Evolutionary conservation across 2,329 filamentous ascomycete genomes (phyloP).

Genomic region (Colletotrichum theobromicola): DNA sequence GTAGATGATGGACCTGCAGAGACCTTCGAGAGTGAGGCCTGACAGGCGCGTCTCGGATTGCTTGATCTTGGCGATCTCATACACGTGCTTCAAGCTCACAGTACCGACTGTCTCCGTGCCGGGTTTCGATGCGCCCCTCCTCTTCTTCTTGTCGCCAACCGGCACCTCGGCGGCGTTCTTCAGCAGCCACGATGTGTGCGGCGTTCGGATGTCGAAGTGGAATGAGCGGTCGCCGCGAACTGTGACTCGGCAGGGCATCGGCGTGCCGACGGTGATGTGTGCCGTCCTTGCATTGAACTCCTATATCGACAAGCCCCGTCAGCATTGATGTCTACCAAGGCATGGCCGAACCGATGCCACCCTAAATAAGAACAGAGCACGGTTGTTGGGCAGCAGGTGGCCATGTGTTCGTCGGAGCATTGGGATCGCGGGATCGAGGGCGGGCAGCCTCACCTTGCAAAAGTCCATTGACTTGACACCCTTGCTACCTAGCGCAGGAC

Average conservation of each 20-base stretch:
- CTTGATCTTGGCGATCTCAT: slow-evolving; percentile 98
- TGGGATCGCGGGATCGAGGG: background rate
- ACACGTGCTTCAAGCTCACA: slow-evolving; percentile 92
- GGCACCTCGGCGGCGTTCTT: slow-evolving; percentile 82
- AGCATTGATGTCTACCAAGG: slow-evolving; percentile 21
- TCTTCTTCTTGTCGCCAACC: slow-evolving; percentile 73
- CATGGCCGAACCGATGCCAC: background rate
- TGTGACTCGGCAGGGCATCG: slow-evolving; percentile 87
- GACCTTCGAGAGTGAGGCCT: slow-evolving; percentile 70
- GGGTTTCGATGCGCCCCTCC: slow-evolving; percentile 78
- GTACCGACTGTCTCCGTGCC: slow-evolving; percentile 81
- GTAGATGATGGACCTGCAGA: slow-evolving; percentile 77
- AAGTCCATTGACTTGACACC: slow-evolving; percentile 99
- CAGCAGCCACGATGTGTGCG: slow-evolving; percentile 90
- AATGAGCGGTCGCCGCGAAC: slow-evolving; percentile 94
- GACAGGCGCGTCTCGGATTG: slow-evolving; percentile 77
- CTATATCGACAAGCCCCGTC: slow-evolving; percentile 48
- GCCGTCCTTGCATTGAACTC: slow-evolving; percentile 97
- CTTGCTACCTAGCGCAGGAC: slow-evolving; percentile 94
- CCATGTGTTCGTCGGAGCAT: slow-evolving; percentile 6
- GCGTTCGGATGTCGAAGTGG: slow-evolving; percentile 90
- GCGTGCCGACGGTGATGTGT: slow-evolving; percentile 81
- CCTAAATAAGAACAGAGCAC: background rate
- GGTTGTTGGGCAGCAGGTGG: slow-evolving; percentile 9
- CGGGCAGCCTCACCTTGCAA: slow-evolving; percentile 75